Conservation (phyloP, 2,329 filamentous ascomycete species). For the Stemphylium beticola region DNA sequence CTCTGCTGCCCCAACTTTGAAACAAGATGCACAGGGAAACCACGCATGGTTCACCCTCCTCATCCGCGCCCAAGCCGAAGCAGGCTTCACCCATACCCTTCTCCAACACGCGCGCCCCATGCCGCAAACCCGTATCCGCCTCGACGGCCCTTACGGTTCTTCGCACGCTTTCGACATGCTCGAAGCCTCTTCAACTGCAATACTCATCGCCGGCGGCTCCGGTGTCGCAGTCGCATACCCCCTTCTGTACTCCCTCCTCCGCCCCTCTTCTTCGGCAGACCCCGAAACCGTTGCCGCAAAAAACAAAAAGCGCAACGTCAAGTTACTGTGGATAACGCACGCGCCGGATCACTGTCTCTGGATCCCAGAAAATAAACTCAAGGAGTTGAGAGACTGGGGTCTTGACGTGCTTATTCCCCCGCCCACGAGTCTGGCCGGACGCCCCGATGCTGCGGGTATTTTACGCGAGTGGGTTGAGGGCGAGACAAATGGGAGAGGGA, state of each 20-base stretch:
- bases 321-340: conserved; percentile 66
- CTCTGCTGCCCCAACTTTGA: conserved; percentile 62
- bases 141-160: conserved; percentile 72
- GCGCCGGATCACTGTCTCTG: conserved; percentile 60
- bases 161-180: conserved; percentile 62
- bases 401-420: conserved; percentile 61
- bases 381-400: conserved; percentile 58
- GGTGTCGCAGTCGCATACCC: conserved; percentile 71
- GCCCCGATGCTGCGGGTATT: conserved; percentile 59
- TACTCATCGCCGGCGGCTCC: conserved; percentile 68
- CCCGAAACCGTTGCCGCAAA: conserved; percentile 14
- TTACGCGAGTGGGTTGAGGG: conserved; percentile 50
- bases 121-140: conserved; percentile 54
- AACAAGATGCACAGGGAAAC: conserved; percentile 21
- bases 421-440: conserved; percentile 60
- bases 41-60: conserved; percentile 64
- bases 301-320: conserved; percentile 48
- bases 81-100: conserved; percentile 65
- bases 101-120: conserved; percentile 58
- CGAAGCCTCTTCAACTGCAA: conserved; percentile 55
- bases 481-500: conserved; percentile 49
- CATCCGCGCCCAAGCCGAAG: conserved; percentile 60
- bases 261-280: conserved; percentile 23
- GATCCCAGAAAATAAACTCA: conserved; percentile 58
- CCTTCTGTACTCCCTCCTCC: conserved; percentile 60